phyloP scores from a whole-genome alignment of 805 yeast species.

The Lachancea sp. region DNA sequence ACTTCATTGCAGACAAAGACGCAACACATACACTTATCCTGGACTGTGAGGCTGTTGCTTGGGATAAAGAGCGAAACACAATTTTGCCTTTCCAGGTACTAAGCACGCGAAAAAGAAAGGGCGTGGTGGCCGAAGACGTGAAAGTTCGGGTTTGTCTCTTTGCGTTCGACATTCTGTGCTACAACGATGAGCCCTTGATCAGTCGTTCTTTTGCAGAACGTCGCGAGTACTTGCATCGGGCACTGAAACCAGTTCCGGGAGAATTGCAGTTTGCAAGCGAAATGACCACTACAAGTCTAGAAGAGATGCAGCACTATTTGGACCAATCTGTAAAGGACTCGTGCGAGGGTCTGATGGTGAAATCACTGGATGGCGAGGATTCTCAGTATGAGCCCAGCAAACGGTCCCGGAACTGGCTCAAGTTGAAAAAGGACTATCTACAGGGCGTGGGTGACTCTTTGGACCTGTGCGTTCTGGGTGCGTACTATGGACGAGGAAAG shows the following conservation, averaged over 20 bases:
- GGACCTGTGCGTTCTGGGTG: constrained; percentile 90
- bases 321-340: constrained; percentile 85
- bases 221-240: constrained; percentile 50
- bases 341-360: constrained; percentile 96
- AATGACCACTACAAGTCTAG: constrained; percentile 61
- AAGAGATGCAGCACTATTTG: constrained; percentile 72
- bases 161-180: constrained; percentile 80
- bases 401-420: constrained; percentile 91
- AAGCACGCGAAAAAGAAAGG: constrained; percentile 91
- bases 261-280: constrained; percentile 75
- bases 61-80: constrained; percentile 73
- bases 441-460: constrained; percentile 95
- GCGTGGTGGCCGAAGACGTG: constrained; percentile 78
- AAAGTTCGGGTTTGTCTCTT: constrained; percentile 88
- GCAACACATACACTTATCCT: constrained; percentile 57
- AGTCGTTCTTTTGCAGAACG: constrained; percentile 64
- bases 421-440: constrained; percentile 88
- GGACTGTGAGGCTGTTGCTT: constrained; percentile 97
- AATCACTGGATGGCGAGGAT: constrained; percentile 73
- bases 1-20: constrained; percentile 39
- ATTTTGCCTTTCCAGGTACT: constrained; percentile 90
- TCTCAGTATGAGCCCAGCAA: constrained; percentile 90
- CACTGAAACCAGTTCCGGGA: constrained; percentile 59
- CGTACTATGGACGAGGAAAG: constrained; percentile 88
- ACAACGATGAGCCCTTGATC: constrained; percentile 66